These are phyloP conservation scores for Fusarium sp. DNA, from an alignment of 2,329 filamentous ascomycete species.

Conservation along the genomic window DNA sequence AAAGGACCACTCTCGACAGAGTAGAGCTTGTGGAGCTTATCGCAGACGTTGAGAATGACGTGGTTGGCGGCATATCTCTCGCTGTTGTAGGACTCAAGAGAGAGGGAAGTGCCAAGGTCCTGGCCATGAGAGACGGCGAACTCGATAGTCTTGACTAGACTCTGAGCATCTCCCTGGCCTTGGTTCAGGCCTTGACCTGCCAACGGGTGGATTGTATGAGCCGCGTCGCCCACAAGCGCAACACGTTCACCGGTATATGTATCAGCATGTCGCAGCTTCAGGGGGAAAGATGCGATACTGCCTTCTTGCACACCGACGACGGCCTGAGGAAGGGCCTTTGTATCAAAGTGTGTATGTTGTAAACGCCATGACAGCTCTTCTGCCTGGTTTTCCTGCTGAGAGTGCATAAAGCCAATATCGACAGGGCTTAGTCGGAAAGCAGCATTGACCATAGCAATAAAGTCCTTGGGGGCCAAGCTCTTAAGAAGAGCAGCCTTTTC, in stretches of 20 bases:
- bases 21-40: slow-evolving; percentile 94
- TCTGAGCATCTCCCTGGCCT: slow-evolving; percentile 88
- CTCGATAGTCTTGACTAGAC: slow-evolving; percentile 78
- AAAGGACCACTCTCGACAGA: slow-evolving; percentile 82
- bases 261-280: slow-evolving; percentile 92
- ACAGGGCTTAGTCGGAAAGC: slow-evolving; percentile 85
- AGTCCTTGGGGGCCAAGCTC: slow-evolving; percentile 75
- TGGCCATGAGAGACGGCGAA: slow-evolving; percentile 84
- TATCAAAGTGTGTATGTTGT: slow-evolving; percentile 71
- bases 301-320: slow-evolving; percentile 79
- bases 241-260: slow-evolving; percentile 92
- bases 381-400: slow-evolving; percentile 65
- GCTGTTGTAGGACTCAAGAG: slow-evolving; percentile 82
- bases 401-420: slow-evolving; percentile 87
- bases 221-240: slow-evolving; percentile 92
- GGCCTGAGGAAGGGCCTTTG: slow-evolving; percentile 70
- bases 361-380: slow-evolving; percentile 89
- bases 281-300: slow-evolving; percentile 87
- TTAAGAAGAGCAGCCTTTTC: slow-evolving; percentile 83
- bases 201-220: slow-evolving; percentile 93
- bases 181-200: slow-evolving; percentile 96
- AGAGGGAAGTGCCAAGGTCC: slow-evolving; percentile 83
- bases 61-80: slow-evolving; percentile 88
- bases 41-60: slow-evolving; percentile 80
- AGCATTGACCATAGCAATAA: slow-evolving; percentile 90